Conservation (phyloP, 1,139 yeast species). For the Suhomyces terraborum region DNA sequence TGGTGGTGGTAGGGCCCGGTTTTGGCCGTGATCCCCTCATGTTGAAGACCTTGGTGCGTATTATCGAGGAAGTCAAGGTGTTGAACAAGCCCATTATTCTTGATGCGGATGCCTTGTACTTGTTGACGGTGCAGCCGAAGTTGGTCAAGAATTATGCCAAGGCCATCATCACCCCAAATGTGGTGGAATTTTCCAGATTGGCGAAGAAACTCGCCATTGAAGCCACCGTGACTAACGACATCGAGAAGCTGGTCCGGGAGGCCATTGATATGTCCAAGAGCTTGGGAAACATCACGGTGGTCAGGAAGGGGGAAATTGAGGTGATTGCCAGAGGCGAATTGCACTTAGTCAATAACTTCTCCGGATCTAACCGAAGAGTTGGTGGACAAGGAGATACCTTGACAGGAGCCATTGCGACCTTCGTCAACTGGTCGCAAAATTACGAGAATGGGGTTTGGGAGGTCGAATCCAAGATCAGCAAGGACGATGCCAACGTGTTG, state of each 20-base stretch:
- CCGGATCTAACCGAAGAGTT: conserved; percentile 71
- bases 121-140: conserved; percentile 59
- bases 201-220: conserved; percentile 45
- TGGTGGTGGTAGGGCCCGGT: conserved; percentile 91
- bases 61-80: conserved; percentile 59
- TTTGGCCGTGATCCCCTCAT: conserved; percentile 78
- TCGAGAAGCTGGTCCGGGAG: conserved; percentile 27
- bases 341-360: conserved; percentile 39
- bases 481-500: conserved; percentile 50
- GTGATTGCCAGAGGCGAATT: conserved; percentile 55
- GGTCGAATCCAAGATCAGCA: conserved; percentile 23
- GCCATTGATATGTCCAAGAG: conserved; percentile 50
- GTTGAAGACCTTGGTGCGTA: conserved; percentile 57
- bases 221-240: conserved; percentile 27
- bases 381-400: conserved; percentile 92
- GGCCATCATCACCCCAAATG: conserved; percentile 86
- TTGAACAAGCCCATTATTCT: conserved; percentile 65
- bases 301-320: conserved; percentile 75
- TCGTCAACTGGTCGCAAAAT: conserved; percentile 53
- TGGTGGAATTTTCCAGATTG: conserved; percentile 76
- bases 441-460: conserved; percentile 62
- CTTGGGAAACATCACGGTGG: conserved; percentile 64
- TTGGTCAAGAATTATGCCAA: conserved; percentile 49
- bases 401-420: conserved; percentile 69
- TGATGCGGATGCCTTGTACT: conserved; percentile 85